Percentiles rank a stretch among this genome's conserved stretches.
Evolutionary conservation across 1,284 basidiomycete genomes (phyloP).

Genomic region (Sporisorium exsertum): DNA sequence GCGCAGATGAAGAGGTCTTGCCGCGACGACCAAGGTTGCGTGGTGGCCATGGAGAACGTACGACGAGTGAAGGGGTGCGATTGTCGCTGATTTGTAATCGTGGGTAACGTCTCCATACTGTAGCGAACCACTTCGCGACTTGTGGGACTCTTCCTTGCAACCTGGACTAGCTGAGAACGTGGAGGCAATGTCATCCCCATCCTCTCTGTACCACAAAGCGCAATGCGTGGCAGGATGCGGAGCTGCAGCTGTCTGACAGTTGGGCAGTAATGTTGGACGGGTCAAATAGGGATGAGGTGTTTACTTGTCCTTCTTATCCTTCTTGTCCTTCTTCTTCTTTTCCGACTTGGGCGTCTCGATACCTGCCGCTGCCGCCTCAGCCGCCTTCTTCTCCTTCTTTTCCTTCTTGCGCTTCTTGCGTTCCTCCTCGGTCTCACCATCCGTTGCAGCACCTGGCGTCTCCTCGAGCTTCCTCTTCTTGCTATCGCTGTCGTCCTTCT

Average conservation of each 20-base stretch:
- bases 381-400: constrained; percentile 68
- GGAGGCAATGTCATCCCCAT: constrained; percentile 21
- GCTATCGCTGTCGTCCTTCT: constrained; percentile 60
- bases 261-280: not conserved
- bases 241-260: constrained; percentile 19
- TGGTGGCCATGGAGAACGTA: not conserved
- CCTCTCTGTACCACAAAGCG: constrained; percentile 26
- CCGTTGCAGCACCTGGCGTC: constrained; percentile 47
- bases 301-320: constrained; percentile 60
- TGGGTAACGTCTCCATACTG: not conserved
- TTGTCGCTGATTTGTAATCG: not conserved
- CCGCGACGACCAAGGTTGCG: not conserved
- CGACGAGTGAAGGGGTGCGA: not conserved
- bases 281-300: not conserved
- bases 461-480: constrained; percentile 71
- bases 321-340: constrained; percentile 64
- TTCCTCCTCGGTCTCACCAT: constrained; percentile 66
- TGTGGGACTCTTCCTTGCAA: constrained; percentile 16
- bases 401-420: constrained; percentile 68
- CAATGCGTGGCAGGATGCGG: constrained; percentile 32
- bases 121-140: constrained; percentile 1
- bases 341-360: constrained; percentile 54
- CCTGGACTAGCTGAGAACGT: not conserved
- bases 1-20: constrained; percentile 9
- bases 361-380: constrained; percentile 53